Evolutionary conservation across 2,329 filamentous ascomycete genomes (phyloP).

Genomic region (Sclerotinia sclerotiorum): DNA sequence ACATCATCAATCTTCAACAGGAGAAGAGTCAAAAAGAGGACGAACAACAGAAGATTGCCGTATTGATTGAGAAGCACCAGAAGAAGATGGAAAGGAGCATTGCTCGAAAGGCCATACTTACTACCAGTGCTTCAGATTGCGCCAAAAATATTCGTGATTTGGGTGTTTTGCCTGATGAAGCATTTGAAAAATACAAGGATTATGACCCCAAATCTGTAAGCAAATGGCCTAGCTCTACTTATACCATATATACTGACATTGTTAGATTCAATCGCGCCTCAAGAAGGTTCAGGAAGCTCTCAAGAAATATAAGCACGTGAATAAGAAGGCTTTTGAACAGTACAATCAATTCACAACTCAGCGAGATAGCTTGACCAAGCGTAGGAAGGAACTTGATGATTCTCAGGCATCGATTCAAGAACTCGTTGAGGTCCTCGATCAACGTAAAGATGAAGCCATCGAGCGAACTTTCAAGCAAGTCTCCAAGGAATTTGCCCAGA

Average conservation of each 20-base stretch:
- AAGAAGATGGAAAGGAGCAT: constrained; percentile 90
- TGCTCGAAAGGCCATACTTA: constrained; percentile 79
- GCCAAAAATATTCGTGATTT: constrained; percentile 88
- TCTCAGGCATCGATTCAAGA: constrained; percentile 87
- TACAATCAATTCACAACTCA: constrained; percentile 96
- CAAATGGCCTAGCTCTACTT: constrained; percentile 23
- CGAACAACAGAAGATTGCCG: constrained; percentile 72
- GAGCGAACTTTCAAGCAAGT: constrained; percentile 99
- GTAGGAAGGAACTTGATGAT: constrained; percentile 81
- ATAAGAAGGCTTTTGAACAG: constrained; percentile 99
- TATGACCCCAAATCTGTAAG: constrained; percentile 75
- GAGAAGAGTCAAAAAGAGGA: constrained; percentile 65
- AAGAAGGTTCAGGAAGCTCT: constrained; percentile 90
- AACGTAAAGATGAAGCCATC: constrained; percentile 95
- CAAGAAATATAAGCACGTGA: constrained; percentile 97
- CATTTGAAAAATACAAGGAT: constrained; percentile 85
- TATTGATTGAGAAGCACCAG: constrained; percentile 79
- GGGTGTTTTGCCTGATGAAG: constrained; percentile 89
- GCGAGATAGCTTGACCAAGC: constrained; percentile 80
- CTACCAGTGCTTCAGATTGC: constrained; percentile 74
- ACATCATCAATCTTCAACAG: constrained; percentile 43
- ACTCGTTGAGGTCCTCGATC: constrained; percentile 87
- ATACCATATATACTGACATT: constrained; percentile 17
- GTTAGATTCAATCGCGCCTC: constrained; percentile 52
- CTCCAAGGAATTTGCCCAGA: constrained; percentile 84